These are phyloP conservation scores for Cucumis melo DNA, from an alignment of 306 rosid genomes.

Conservation along the genomic window DNA sequence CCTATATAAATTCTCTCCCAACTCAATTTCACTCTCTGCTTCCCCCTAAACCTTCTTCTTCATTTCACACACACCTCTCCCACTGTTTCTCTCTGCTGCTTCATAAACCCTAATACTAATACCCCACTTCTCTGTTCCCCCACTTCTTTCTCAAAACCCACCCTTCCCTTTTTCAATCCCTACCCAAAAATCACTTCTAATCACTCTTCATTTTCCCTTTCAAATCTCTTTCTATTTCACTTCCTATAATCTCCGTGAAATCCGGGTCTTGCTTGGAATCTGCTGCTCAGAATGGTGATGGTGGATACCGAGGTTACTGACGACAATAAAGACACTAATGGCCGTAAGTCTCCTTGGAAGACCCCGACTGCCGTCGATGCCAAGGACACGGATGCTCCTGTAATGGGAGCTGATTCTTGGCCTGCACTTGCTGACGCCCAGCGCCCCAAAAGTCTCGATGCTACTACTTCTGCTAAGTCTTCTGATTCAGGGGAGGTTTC, in stretches of 20 bases:
- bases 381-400: conserved; percentile 35
- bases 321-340: conserved; percentile 37
- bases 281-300: conserved; percentile 37
- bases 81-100: background rate
- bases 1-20: background rate
- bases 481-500: conserved; percentile 13
- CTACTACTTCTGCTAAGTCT: conserved; percentile 17
- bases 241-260: background rate
- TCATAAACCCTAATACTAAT: conserved; percentile 39
- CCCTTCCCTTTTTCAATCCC: background rate
- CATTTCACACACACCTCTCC: background rate
- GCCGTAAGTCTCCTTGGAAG: conserved; percentile 81
- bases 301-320: conserved; percentile 54
- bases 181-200: background rate
- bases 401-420: conserved; percentile 69
- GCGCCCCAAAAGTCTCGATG: conserved; percentile 36
- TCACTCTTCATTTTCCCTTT: too few relatives aligned
- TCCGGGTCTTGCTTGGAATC: background rate
- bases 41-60: background rate
- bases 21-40: conserved; percentile 5
- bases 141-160: background rate
- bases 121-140: background rate
- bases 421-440: conserved; percentile 79
- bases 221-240: background rate
- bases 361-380: conserved; percentile 31